These are phyloP conservation scores for Canna indica DNA, from an alignment of 176 grass and related monocot genomes.

Conservation along the genomic window DNA sequence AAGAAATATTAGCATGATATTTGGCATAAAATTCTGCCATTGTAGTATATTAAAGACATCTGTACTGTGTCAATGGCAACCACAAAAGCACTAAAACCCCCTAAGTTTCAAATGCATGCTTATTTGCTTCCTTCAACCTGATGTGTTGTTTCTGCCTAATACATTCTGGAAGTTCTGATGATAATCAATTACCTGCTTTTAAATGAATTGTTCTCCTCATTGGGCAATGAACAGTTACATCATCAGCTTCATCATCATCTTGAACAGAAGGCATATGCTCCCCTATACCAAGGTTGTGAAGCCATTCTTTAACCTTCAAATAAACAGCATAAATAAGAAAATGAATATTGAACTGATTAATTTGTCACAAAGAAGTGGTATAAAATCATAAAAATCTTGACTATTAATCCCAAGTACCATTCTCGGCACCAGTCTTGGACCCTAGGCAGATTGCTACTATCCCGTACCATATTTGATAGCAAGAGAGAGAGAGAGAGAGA, in stretches of 20 bases:
- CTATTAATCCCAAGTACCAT: too few species aligned
- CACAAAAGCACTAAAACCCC: neutral
- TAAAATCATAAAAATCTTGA: neutral
- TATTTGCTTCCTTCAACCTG: neutral
- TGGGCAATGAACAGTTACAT: constrained; percentile 42
- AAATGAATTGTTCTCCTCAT: constrained; percentile 38
- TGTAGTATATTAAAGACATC: neutral
- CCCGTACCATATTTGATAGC: too few species aligned
- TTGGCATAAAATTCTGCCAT: neutral
- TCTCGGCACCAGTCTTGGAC: too few species aligned
- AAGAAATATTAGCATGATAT: neutral
- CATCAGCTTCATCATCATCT: constrained; percentile 70
- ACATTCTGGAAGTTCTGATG: neutral
- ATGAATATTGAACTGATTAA: constrained; percentile 1
- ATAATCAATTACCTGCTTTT: constrained; percentile 43
- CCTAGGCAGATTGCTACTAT: too few species aligned
- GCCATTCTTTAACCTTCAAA: constrained; percentile 81
- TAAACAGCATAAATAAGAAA: constrained; percentile 1
- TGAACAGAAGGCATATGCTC: constrained; percentile 52
- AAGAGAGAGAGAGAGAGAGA: too few species aligned
- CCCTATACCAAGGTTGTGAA: constrained; percentile 73
- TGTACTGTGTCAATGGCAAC: neutral
- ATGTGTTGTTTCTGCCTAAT: neutral
- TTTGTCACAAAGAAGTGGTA: constrained; percentile 8
- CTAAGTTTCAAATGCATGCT: neutral